Base-by-base conservation (phyloP, 768 basidiomycete species). In the Cyclocybe aegerita region DNA sequence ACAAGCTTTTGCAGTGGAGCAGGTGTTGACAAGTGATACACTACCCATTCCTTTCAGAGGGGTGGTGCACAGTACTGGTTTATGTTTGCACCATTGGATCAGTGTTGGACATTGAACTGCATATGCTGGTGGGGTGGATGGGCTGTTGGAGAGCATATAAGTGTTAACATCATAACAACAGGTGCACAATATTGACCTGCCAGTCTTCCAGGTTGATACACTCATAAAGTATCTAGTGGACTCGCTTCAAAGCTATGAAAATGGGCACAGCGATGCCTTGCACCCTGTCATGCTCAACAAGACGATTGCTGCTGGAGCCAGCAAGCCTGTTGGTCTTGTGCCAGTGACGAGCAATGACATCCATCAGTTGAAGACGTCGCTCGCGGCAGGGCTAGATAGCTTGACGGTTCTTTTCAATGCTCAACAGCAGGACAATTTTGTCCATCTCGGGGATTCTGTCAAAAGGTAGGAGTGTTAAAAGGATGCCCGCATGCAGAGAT, bases 91-190 rank as follows among this genome's bases (percentile, higher is more conserved):
- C 73, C 68, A 0, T 11, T 67, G 4, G 63, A 66, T 0, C 45
- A 68, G 38, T 55, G 64, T 3, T 77, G 75, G 74, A 60, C 68
- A 0, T 51, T 77, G 14, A 56, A 46, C 7, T 56, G 39, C 1
- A 62, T 74, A 4, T 59, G 58, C 5, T 76, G 73, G 74, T 77
- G 75, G 73, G 75, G 72, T 0, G 71, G 72, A 9, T 74, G 73
- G 74, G 71, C 71, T 11, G 56, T 57, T 17, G 61, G 65, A 0
- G 71, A 75, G 50, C 62, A 69, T 43, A 72, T 73, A 39, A 34
- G 66, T 60, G 33, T 43, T 35, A n/a, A n/a, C n/a, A n/a, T n/a
- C n/a, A n/a, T n/a, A n/a, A n/a, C n/a, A n/a, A n/a, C n/a, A n/a
- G n/a, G n/a, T n/a, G n/a, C n/a, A n/a, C n/a, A n/a, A n/a, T n/a